Percentiles rank a stretch among this genome's conserved stretches.
These are phyloP conservation scores for Oxyria digyna DNA, from an alignment of 148 eudicot genomes.

Conservation along the genomic window DNA sequence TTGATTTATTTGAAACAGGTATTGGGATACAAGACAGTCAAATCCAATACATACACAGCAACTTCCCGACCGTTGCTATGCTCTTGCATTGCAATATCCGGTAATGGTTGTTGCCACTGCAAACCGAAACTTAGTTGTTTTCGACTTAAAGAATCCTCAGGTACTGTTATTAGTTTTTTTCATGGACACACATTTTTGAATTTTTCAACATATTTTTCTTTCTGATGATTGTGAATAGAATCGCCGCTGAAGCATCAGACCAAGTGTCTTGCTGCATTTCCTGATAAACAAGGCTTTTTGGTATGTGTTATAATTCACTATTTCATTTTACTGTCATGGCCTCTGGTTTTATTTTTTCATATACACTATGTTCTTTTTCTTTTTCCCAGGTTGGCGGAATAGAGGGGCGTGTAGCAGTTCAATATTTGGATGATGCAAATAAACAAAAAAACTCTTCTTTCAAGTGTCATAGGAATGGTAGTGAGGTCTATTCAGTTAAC, in stretches of 20 bases:
- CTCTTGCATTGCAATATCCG: constrained; percentile 61
- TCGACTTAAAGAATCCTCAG: constrained; percentile 81
- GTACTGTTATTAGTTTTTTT: not conserved
- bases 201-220: not conserved
- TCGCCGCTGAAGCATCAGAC: constrained; percentile 86
- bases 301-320: constrained; percentile 17
- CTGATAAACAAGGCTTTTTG: constrained; percentile 86
- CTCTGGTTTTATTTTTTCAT: not conserved
- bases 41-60: constrained; percentile 60
- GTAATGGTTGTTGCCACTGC: constrained; percentile 92
- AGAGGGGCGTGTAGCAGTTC: constrained; percentile 88
- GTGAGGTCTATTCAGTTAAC: constrained; percentile 78
- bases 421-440: constrained; percentile 79
- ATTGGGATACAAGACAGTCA: constrained; percentile 84
- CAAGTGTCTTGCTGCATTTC: constrained; percentile 85
- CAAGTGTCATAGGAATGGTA: constrained; percentile 81
- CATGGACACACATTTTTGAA: not conserved
- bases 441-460: constrained; percentile 71
- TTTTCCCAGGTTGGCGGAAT: constrained; percentile 97
- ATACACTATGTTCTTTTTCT: constrained; percentile 6
- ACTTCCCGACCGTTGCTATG: constrained; percentile 90
- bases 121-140: constrained; percentile 67
- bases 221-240: constrained; percentile 15
- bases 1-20: constrained; percentile 21
- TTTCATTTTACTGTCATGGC: not conserved